phyloP scores from a whole-genome alignment of 1,284 basidiomycete species.

The Trichosporon ovoides region DNA sequence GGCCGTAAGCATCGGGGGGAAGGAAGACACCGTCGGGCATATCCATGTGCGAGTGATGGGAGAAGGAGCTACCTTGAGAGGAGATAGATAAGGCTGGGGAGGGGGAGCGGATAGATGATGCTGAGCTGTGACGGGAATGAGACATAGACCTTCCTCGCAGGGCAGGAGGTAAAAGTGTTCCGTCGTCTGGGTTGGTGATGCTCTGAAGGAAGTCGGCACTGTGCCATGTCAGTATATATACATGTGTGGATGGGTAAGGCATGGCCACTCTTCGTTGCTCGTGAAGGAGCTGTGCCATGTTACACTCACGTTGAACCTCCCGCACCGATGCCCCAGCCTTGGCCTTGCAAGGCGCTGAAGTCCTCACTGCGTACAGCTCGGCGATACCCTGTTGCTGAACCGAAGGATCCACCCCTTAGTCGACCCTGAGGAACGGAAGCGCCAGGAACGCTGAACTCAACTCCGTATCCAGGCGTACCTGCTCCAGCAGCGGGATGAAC shows the following conservation, averaged over 20 bases:
- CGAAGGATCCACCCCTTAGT: conserved; percentile 26
- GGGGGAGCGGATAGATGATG: conserved; percentile 37
- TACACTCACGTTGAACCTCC: conserved; percentile 45
- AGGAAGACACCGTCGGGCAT: conserved; percentile 34
- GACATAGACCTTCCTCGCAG: conserved; percentile 33
- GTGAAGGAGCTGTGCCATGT: not conserved
- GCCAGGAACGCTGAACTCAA: conserved; percentile 32
- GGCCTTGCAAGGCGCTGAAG: conserved; percentile 32
- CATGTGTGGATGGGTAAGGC: conserved; percentile 1
- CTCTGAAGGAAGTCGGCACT: conserved; percentile 44
- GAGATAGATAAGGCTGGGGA: conserved; percentile 44
- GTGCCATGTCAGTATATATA: conserved; percentile 13
- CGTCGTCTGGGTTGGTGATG: conserved; percentile 42
- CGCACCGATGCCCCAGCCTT: conserved; percentile 41
- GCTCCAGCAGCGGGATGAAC: conserved; percentile 40
- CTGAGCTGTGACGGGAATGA: conserved; percentile 41
- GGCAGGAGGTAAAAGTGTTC: conserved; percentile 40
- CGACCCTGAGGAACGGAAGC: conserved; percentile 21
- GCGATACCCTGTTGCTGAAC: conserved; percentile 26
- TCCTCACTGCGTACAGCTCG: conserved; percentile 45
- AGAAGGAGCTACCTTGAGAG: conserved; percentile 42
- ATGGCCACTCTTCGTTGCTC: too few relatives aligned
- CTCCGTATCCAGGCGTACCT: conserved; percentile 45
- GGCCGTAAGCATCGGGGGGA: conserved; percentile 12
- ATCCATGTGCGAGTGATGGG: conserved; percentile 36